Conservation (phyloP, 352 stramenopile species). For the Globisporangium yorkense region DNA sequence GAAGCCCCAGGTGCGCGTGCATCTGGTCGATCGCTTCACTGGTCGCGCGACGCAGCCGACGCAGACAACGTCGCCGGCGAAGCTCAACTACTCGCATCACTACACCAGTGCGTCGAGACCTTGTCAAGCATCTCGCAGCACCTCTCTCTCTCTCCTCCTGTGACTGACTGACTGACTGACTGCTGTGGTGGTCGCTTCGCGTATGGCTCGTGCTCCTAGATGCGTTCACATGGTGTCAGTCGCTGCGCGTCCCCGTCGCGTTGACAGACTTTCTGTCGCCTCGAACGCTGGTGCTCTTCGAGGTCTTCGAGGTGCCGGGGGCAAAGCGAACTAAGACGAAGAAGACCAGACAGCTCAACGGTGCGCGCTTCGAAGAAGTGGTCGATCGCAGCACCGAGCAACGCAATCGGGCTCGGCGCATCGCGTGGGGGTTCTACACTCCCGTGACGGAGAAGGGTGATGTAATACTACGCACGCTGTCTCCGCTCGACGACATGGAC, state of each 20-base stretch:
- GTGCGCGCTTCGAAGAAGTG: conserved; percentile 17
- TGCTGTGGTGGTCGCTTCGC: not conserved
- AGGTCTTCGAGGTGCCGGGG: conserved; percentile 34
- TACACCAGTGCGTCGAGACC: conserved; percentile 8
- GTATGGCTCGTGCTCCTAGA: conserved; percentile 17
- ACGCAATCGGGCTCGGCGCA: conserved; percentile 8
- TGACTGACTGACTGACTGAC: not conserved
- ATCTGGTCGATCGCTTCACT: conserved; percentile 48
- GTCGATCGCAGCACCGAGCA: not conserved
- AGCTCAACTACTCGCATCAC: conserved; percentile 3
- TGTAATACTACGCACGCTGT: conserved; percentile 25
- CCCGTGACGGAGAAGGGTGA: conserved; percentile 39
- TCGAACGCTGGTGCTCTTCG: conserved; percentile 41
- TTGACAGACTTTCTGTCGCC: conserved; percentile 33
- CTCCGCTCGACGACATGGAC: conserved; percentile 1
- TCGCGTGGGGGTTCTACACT: conserved; percentile 65
- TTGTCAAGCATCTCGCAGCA: not conserved
- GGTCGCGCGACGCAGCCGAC: conserved; percentile 27
- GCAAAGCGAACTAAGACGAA: conserved; percentile 9
- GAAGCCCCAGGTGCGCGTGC: conserved; percentile 34
- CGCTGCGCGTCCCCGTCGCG: conserved; percentile 22
- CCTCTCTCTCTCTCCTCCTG: not conserved
- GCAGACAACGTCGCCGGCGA: conserved; percentile 19
- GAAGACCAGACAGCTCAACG: conserved; percentile 7
- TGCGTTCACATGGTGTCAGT: conserved; percentile 49